Evolutionary conservation across 148 eudicot genomes (phyloP).

Genomic region (Rhododendron kiyosumense): DNA sequence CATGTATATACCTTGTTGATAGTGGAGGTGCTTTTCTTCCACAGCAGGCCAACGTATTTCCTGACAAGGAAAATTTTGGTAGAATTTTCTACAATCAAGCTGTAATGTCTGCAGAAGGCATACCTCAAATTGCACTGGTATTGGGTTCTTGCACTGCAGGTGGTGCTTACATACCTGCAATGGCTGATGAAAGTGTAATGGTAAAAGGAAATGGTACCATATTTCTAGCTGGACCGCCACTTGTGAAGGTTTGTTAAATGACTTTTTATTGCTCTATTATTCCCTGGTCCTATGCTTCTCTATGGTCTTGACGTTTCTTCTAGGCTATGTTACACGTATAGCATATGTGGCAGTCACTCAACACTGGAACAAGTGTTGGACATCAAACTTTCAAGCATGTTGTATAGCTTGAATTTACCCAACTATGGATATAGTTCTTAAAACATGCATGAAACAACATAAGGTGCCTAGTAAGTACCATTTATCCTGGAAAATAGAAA

Average conservation of each 20-base stretch:
- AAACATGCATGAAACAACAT: background rate
- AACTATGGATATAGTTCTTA: background rate
- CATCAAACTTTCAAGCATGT: background rate
- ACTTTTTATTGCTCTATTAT: slow-evolving; percentile 2
- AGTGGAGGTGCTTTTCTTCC: slow-evolving; percentile 99
- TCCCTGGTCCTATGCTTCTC: background rate
- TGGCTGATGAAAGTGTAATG: slow-evolving; percentile 99
- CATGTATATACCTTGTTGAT: slow-evolving; percentile 96
- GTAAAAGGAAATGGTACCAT: slow-evolving; percentile 99
- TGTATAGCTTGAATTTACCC: background rate
- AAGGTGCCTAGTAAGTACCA: background rate
- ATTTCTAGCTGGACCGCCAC: slow-evolving; percentile 98
- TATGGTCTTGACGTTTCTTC: background rate
- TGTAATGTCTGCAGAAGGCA: slow-evolving; percentile 81
- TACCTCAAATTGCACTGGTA: slow-evolving; percentile 95
- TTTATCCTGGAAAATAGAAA: background rate
- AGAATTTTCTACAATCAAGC: slow-evolving; percentile 97
- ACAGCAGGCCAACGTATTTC: slow-evolving; percentile 94
- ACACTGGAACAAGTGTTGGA: background rate
- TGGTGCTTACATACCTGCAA: slow-evolving; percentile 98
- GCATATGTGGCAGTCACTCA: background rate
- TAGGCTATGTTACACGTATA: background rate
- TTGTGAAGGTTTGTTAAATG: slow-evolving; percentile 74
- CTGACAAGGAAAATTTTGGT: slow-evolving; percentile 96
- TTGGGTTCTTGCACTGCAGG: slow-evolving; percentile 99